These are phyloP conservation scores for Aureobasidium sp. DNA, from an alignment of 2,329 filamentous ascomycete species.

Conservation along the genomic window DNA sequence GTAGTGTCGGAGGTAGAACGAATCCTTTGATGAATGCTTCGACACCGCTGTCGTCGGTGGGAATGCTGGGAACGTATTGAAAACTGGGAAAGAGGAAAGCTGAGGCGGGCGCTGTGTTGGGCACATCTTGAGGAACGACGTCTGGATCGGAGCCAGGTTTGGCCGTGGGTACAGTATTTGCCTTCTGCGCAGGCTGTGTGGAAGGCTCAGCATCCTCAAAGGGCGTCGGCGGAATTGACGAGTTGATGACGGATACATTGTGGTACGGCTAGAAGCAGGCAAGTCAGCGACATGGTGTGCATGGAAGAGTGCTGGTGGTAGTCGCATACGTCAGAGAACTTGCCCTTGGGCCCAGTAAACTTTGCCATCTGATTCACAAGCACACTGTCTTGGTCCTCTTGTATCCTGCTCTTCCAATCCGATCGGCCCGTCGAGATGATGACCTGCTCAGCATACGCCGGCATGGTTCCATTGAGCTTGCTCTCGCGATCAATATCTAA, in stretches of 20 bases:
- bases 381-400: slow-evolving; percentile 60
- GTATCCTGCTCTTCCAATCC: slow-evolving; percentile 79
- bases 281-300: slow-evolving; percentile 18
- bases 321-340: slow-evolving; percentile 40
- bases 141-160: slow-evolving; percentile 26
- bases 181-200: slow-evolving; percentile 4
- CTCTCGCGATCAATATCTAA: slow-evolving; percentile 68
- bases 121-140: slow-evolving; percentile 29
- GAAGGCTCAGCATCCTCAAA: slow-evolving; percentile 21
- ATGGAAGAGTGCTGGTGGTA: neutral
- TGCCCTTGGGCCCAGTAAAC: slow-evolving; percentile 36
- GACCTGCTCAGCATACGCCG: slow-evolving; percentile 73
- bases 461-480: slow-evolving; percentile 68
- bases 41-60: slow-evolving; percentile 53
- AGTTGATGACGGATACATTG: slow-evolving; percentile 68
- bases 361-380: slow-evolving; percentile 66
- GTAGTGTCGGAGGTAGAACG: slow-evolving; percentile 56
- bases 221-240: slow-evolving; percentile 59
- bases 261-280: slow-evolving; percentile 62
- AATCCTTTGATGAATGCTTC: slow-evolving; percentile 56
- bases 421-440: slow-evolving; percentile 71
- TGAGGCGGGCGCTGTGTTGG: slow-evolving; percentile 47
- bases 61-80: slow-evolving; percentile 67
- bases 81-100: slow-evolving; percentile 78
- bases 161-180: slow-evolving; percentile 17